phyloP scores from a whole-genome alignment of 768 basidiomycete species.

The Tephrocybe sp. region DNA sequence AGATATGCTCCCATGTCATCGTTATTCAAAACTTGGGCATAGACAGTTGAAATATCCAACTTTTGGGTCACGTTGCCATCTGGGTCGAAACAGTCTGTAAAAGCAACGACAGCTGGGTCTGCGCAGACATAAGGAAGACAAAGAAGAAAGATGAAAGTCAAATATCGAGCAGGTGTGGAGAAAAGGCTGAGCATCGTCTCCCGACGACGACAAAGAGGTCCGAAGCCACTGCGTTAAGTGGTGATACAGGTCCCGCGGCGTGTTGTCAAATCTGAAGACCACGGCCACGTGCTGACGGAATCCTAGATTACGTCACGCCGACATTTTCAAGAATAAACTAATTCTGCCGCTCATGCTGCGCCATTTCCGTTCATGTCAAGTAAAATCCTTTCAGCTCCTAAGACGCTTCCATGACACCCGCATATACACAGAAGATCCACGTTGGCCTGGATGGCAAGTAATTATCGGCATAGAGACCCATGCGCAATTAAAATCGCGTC shows the following conservation, averaged over 20 bases:
- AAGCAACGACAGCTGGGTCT: slow-evolving; percentile 61
- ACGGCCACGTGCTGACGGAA: slow-evolving; percentile 12
- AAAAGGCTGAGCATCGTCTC: slow-evolving; percentile 23
- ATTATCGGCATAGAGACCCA: slow-evolving; percentile 95
- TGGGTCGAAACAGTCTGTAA: slow-evolving; percentile 63
- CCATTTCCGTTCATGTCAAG: slow-evolving; percentile 18
- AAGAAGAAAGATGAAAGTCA: slow-evolving; percentile 24
- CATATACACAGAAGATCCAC: slow-evolving; percentile 31
- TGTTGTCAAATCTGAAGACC: background rate
- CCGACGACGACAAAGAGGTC: slow-evolving; percentile 17
- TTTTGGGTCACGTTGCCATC: slow-evolving; percentile 47
- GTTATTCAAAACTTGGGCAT: slow-evolving; percentile 61
- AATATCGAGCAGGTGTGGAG: slow-evolving; percentile 11
- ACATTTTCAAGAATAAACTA: no score
- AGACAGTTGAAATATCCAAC: slow-evolving; percentile 66
- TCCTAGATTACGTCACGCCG: slow-evolving; percentile 9
- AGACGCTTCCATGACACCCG: slow-evolving; percentile 31
- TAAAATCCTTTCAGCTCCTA: slow-evolving; percentile 14
- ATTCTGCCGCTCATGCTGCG: slow-evolving; percentile 19
- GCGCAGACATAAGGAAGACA: slow-evolving; percentile 28
- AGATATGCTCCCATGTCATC: slow-evolving; percentile 43
- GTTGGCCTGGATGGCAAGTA: slow-evolving; percentile 88
- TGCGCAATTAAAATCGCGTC: slow-evolving; percentile 84
- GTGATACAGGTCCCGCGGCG: slow-evolving; percentile 1
- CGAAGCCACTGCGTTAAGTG: slow-evolving; percentile 5